Percentiles rank a stretch among this genome's conserved stretches.
Evolutionary conservation across 176 grass and related monocot species (phyloP).

Genomic region (Alloteropsis semialata): DNA sequence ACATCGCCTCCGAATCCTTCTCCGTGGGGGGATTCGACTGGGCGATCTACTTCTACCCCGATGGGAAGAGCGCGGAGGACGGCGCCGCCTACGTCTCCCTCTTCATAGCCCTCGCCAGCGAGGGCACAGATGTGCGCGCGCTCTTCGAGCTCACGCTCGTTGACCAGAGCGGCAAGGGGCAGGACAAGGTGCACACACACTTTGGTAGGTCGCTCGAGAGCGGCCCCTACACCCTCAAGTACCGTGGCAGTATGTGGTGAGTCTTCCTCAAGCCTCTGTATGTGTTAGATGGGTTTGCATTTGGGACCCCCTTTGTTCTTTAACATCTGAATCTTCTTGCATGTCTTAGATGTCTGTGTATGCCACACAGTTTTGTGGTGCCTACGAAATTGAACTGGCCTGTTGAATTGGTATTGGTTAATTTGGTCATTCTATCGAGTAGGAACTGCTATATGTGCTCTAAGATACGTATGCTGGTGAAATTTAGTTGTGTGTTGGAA

Average conservation of each 20-base stretch:
- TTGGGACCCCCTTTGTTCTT: too few relatives aligned
- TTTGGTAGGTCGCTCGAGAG: conserved; percentile 80
- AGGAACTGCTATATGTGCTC: background rate
- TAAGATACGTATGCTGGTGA: background rate
- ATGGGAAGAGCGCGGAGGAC: conserved; percentile 93
- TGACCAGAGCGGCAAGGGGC: conserved; percentile 88
- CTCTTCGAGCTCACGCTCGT: conserved; percentile 93
- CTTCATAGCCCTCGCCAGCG: conserved; percentile 91
- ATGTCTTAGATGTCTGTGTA: background rate
- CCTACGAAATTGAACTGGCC: background rate
- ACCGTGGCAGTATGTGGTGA: conserved; percentile 96
- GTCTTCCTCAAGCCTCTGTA: background rate
- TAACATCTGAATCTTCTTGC: background rate
- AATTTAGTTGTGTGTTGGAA: background rate
- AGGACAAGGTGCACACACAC: conserved; percentile 92
- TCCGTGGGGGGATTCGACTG: conserved; percentile 82
- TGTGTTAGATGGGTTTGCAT: background rate
- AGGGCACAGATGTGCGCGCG: conserved; percentile 87
- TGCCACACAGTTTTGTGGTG: background rate
- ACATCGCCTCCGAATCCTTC: conserved; percentile 88
- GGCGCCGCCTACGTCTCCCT: conserved; percentile 79
- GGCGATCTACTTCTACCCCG: conserved; percentile 97
- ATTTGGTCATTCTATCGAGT: background rate
- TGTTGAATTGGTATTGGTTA: background rate
- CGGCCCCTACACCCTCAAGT: conserved; percentile 91